Base-by-base conservation (phyloP, 2,329 filamentous ascomycete species). In the Calonectria hongkongensis region DNA sequence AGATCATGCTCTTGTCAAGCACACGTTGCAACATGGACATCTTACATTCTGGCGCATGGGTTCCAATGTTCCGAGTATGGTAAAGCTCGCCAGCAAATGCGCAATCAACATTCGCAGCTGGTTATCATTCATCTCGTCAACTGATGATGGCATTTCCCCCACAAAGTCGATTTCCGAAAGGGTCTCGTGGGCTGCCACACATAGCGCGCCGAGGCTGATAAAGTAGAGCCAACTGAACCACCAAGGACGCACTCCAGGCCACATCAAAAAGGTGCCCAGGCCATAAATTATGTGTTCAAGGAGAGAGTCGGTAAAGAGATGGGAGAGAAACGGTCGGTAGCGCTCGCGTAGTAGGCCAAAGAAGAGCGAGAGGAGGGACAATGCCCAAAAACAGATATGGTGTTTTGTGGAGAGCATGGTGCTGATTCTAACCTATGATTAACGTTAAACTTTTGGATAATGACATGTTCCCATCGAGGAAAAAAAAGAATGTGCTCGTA, bases 21-120 rank as follows among this genome's bases (percentile, higher is more conserved):
- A 12, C 16, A 25, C 9, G 28, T 30, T 13, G 6, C 21, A 15
- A 18, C 12, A 13, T 2, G 30, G 12, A 7, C n/a, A 21, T 7
- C 71, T 69, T 54, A 81, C 79, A 64, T 74, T 33, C 21, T 39
- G 67, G 36, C 78, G 75, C 1, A 80, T 25, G 6, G 79, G 75
- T 64, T 81, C 79, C 30, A 79, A 12, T 10, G 72, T 77, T 25
- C 79, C 79, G 16, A 81, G 58, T 4, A 74, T 41, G 18, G 73
- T 64, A 63, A 78, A 80, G 54, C 68, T 72, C 12, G 69, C 54
- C n/a, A 80, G 27, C 33, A 75, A 58, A 27, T 75, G 78, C 3
- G 56, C 67, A 43, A 72, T 72, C 33, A 63, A 21, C 68, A 48
- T 66, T 39, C 62, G 58, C 33, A 64, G n/a, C 16, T 12, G 28